Base-by-base conservation (phyloP, 768 basidiomycete genomes). In the Serendipita indica region DNA sequence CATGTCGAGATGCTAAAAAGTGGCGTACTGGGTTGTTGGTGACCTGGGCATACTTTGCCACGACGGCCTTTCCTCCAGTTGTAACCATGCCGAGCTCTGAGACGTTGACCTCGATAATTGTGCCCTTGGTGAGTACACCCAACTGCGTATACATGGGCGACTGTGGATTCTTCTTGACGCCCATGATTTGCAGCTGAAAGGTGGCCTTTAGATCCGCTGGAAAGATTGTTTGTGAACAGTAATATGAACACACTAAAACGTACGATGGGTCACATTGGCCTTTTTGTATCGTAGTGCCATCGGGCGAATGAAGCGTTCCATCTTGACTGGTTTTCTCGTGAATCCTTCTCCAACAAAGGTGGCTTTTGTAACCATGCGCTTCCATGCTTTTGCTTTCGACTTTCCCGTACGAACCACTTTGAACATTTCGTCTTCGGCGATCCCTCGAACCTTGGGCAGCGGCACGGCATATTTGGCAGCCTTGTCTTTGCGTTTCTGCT, bases 391-490 rank as follows among this genome's bases (percentile, higher is more conserved):
- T 67, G 80, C 83, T 73, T 91, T 96, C 68, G 79, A 86, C 75
- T 97, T 97, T 58, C 96, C 96, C 0, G 94, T 92, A 76, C 91
- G 89, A 77, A 99, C 75, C 30, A 99, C 96, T 76, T 93, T 97
- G 78, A 99, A 99, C 87, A 92, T 96, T 77, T 99, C 96, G 66
- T 98, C 96, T 71, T 99, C 96, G 14, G 94, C 93, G 65, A 99
- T 97, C 18, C 96, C 96, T 60, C 94, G 76, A 57, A 99, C 96
- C 73, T 91, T 94, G 52, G 96, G 96, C 62, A 99, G 69, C 3
- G 96, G 96, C 1, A 99, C 96, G 16, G 92, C 82, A 72, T 89
- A 99, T 72, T 96, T 97, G 16, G 94, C 94, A 1, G 94, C 96
- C 75, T 94, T 93, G 75, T 99, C 96, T 71, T 98, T 99, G 67